These are phyloP conservation scores for Neurospora sp. DNA, from an alignment of 495 filamentous ascomycete species.

Conservation along the genomic window DNA sequence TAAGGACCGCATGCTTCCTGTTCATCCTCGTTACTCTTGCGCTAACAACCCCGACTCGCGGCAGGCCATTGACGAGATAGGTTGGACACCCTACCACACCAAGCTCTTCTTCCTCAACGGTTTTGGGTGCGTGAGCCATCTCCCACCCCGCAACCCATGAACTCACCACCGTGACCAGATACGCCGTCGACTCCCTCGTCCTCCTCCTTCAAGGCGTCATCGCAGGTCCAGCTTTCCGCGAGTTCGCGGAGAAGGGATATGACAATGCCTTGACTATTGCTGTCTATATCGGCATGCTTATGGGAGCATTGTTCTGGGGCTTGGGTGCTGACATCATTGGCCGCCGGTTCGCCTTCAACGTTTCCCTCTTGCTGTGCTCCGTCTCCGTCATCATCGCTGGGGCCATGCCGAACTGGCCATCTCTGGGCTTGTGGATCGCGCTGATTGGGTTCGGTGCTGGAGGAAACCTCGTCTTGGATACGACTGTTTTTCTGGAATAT, in stretches of 20 bases:
- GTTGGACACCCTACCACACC: conserved; percentile 57
- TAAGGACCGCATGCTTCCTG: conserved; percentile 21
- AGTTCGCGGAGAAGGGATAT: conserved; percentile 46
- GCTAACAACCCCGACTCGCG: not conserved
- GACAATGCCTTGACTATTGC: conserved; percentile 49
- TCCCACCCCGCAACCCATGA: not conserved
- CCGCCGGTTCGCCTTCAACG: conserved; percentile 66
- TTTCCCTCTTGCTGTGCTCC: conserved; percentile 55
- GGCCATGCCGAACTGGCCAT: conserved; percentile 57
- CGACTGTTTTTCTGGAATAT: conserved; percentile 71
- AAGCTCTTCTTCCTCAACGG: conserved; percentile 58
- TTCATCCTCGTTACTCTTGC: not conserved
- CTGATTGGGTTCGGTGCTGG: conserved; percentile 65
- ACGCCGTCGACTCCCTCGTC: conserved; percentile 60
- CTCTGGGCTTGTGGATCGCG: conserved; percentile 54
- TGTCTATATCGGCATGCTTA: conserved; percentile 57
- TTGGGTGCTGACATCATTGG: conserved; percentile 65
- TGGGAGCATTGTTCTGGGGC: conserved; percentile 73
- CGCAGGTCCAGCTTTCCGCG: conserved; percentile 42
- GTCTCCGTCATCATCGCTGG: conserved; percentile 59
- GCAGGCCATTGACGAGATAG: conserved; percentile 64
- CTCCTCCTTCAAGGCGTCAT: conserved; percentile 60
- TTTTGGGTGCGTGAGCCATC: conserved; percentile 44
- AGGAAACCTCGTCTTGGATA: conserved; percentile 62
- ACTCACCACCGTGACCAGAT: conserved; percentile 25